Base-by-base conservation (phyloP, 345 rosid genomes). In the Populus pruinosa region DNA sequence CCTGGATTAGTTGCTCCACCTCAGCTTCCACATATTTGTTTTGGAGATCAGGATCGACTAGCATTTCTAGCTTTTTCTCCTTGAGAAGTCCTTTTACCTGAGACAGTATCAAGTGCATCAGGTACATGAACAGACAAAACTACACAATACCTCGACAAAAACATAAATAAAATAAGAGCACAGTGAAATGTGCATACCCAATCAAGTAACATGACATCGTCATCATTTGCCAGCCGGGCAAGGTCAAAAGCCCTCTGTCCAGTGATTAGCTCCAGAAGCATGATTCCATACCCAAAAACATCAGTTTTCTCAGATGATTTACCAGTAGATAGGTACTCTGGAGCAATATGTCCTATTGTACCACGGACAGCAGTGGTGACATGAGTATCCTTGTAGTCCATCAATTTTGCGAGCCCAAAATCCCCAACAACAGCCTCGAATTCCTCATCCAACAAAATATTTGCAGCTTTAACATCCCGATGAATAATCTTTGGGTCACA, bases 301-400 rank as follows among this genome's bases (percentile, higher is more conserved):
- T 95, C 98, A 4, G 99, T 95, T 82, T 95, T 95, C 89, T 95
- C 99, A 0, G 99, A 95, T 4, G 99, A 95, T 77, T 93, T 95
- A 8, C 99, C 99, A 1, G 98, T 93, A 0, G 99, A 93, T 64
- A 95, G 96, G 82, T 95, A 95, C 56, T 95, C 99, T 0, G 98
- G 99, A 82, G 99, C 99, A 16, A 95, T 95, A 75, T 95, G 99
- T 38, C 99, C 99, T 14, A 95, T 93, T 5, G 98, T 95, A 56
- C 99, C 99, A 44, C 98, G 96, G 69, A 95, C 98, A 0, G 99
- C 98, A 73, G 98, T 95, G 21, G 99, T 95, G 35, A 93, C 99
- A 80, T 95, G 98, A 29, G 99, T 95, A 67, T 95, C 99, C 87
- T 95, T 95, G 87, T 95, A 95, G 85, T 95, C 99, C 99, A 95